Percentiles rank a stretch among this genome's conserved stretches.
phyloP scores from a whole-genome alignment of 1,284 basidiomycete species.

The Marasmius tenuissimus region DNA sequence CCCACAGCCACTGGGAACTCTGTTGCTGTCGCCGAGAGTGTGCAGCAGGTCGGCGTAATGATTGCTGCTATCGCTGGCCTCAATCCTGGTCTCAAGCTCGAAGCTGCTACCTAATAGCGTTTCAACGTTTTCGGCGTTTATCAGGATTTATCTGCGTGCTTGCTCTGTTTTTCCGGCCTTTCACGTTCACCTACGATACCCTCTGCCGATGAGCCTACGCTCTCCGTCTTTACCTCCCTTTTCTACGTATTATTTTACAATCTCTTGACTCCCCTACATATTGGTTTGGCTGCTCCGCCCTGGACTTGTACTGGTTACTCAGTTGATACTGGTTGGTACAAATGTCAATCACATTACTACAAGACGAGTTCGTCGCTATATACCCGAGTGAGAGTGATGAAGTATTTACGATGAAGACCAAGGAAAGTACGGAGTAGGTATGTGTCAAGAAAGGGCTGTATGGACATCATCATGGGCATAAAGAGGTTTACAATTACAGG shows the following conservation, averaged over 20 bases:
- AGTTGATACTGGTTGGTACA: background rate
- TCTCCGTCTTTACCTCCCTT: background rate
- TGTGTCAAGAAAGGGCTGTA: too few species aligned
- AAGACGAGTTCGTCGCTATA: too few species aligned
- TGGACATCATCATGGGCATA: too few species aligned
- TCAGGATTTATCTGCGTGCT: background rate
- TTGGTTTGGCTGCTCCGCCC: too few species aligned
- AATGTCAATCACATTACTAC: background rate
- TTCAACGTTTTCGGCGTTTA: background rate
- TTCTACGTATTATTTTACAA: too few species aligned
- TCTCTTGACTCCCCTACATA: too few species aligned
- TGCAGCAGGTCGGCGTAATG: background rate
- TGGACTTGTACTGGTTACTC: too few species aligned
- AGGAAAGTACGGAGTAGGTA: too few species aligned
- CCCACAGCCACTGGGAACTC: background rate
- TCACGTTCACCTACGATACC: background rate
- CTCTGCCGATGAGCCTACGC: background rate
- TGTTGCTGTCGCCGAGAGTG: slow-evolving; percentile 12
- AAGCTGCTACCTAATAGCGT: background rate
- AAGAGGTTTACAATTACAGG: too few species aligned
- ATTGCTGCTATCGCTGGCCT: background rate
- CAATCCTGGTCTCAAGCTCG: background rate
- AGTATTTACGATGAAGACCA: too few species aligned
- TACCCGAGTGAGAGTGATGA: too few species aligned
- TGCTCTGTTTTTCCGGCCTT: background rate